A percentile compares a stretch with the other conserved stretches of the same genome.
Evolutionary conservation across 805 yeast genomes (phyloP).

Genomic region (Maudiozyma saulgeensis): DNA sequence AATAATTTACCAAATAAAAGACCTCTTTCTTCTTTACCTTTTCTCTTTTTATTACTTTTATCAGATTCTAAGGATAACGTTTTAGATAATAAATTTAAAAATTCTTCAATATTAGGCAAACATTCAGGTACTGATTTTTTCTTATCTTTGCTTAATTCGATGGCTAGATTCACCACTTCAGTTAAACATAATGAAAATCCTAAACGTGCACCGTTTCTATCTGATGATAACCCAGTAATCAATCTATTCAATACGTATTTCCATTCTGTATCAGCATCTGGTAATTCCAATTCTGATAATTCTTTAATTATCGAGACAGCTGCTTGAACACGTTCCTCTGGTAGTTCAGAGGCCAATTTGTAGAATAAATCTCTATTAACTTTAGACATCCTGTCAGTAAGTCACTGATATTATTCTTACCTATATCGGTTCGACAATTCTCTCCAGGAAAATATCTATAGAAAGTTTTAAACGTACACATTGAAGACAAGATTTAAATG

Average conservation of each 20-base stretch:
- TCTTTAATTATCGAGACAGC: slow-evolving; percentile 60
- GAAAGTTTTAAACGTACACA: too few relatives aligned
- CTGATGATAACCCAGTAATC: slow-evolving; percentile 70
- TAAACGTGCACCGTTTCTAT: slow-evolving; percentile 72
- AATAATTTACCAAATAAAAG: slow-evolving; percentile 74
- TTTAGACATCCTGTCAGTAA: slow-evolving; percentile 5
- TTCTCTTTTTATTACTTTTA: slow-evolving; percentile 35
- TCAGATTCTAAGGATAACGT: slow-evolving; percentile 34
- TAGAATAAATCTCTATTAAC: slow-evolving; percentile 72
- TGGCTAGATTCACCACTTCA: slow-evolving; percentile 42
- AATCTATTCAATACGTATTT: slow-evolving; percentile 71
- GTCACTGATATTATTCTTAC: too few relatives aligned
- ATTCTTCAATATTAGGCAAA: slow-evolving; percentile 14
- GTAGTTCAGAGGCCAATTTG: slow-evolving; percentile 65
- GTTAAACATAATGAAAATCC: slow-evolving; percentile 86
- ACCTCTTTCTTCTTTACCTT: slow-evolving; percentile 79
- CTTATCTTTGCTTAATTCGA: slow-evolving; percentile 13
- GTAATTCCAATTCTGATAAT: slow-evolving; percentile 31
- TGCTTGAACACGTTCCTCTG: slow-evolving; percentile 60
- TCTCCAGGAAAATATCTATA: too few relatives aligned
- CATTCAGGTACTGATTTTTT: slow-evolving; percentile 8
- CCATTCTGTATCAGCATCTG: slow-evolving; percentile 50
- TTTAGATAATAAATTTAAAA: slow-evolving; percentile 13
- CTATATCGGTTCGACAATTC: too few relatives aligned
- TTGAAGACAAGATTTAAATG: too few relatives aligned